Evolutionary conservation across 2,329 filamentous ascomycete genomes (phyloP).

Genomic region (Didymella pinodella): DNA sequence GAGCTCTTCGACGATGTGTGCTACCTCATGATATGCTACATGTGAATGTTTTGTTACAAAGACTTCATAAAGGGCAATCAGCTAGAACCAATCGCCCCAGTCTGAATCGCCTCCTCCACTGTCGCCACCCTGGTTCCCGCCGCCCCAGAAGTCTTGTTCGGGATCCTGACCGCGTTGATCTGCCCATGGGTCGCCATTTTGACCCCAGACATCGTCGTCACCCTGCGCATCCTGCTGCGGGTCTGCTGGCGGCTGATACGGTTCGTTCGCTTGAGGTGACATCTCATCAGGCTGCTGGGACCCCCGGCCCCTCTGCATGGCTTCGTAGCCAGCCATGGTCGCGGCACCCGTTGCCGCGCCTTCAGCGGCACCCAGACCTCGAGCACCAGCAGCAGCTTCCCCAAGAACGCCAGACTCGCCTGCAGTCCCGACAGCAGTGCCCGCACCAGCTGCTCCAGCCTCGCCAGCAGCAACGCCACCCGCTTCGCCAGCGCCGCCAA

Average conservation of each 20-base stretch:
- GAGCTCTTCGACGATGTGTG: not conserved
- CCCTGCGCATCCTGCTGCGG: constrained; percentile 31
- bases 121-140: constrained; percentile 42
- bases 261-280: constrained; percentile 39
- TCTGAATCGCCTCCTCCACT: constrained; percentile 39
- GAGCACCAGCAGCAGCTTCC: constrained; percentile 59
- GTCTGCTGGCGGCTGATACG: constrained; percentile 30
- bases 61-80: not conserved
- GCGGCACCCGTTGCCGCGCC: constrained; percentile 62
- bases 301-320: constrained; percentile 63
- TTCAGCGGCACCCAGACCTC: constrained; percentile 51
- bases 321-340: constrained; percentile 69
- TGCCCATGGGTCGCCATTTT: constrained; percentile 37
- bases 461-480: constrained; percentile 52
- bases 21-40: constrained; percentile 12
- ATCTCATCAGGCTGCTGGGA: constrained; percentile 31
- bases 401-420: constrained; percentile 54
- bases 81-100: constrained; percentile 38
- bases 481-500: constrained; percentile 39
- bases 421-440: constrained; percentile 50
- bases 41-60: not conserved
- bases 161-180: constrained; percentile 19
- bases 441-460: constrained; percentile 39
- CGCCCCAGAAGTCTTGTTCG: constrained; percentile 44
- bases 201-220: constrained; percentile 42